phyloP scores from a whole-genome alignment of 208 protist species.

The Acanthamoeba royreba region DNA sequence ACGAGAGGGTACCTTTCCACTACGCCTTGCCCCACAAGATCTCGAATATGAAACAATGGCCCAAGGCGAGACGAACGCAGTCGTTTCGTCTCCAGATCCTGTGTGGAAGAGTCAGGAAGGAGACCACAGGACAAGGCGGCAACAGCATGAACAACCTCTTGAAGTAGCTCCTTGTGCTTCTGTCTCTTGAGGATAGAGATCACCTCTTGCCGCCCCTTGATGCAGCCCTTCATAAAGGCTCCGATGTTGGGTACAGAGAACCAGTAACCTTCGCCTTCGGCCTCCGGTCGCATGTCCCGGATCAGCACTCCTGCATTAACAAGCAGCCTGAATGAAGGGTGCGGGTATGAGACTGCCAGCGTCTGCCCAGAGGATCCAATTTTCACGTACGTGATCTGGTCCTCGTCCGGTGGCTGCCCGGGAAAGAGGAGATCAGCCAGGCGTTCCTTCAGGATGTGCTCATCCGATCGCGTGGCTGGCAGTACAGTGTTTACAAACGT shows the following conservation, averaged over 20 bases:
- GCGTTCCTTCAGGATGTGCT: not conserved
- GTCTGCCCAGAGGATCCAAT: not conserved
- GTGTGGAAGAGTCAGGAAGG: not conserved
- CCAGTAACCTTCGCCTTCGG: not conserved
- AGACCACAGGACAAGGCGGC: not conserved
- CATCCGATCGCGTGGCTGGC: not conserved
- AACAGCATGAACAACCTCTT: not conserved
- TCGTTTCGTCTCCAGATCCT: not conserved
- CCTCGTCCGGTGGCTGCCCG: not conserved
- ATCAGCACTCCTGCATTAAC: constrained; percentile 8
- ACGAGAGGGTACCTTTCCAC: not conserved
- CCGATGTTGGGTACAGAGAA: constrained; percentile 34
- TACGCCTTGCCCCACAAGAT: not conserved
- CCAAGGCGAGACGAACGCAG: not conserved
- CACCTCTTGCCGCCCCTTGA: constrained; percentile 2
- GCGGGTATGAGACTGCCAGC: not conserved
- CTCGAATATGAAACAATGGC: not conserved
- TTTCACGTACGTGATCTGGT: not conserved
- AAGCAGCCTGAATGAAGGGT: not conserved
- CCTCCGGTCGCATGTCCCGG: not conserved
- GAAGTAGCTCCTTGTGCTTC: constrained; percentile 28
- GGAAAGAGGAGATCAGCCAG: not conserved
- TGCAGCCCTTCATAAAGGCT: not conserved
- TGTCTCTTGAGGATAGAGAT: not conserved
- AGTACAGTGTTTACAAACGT: not conserved